Base-by-base conservation (phyloP, 116 monocot genomes). In the Zostera marina region DNA sequence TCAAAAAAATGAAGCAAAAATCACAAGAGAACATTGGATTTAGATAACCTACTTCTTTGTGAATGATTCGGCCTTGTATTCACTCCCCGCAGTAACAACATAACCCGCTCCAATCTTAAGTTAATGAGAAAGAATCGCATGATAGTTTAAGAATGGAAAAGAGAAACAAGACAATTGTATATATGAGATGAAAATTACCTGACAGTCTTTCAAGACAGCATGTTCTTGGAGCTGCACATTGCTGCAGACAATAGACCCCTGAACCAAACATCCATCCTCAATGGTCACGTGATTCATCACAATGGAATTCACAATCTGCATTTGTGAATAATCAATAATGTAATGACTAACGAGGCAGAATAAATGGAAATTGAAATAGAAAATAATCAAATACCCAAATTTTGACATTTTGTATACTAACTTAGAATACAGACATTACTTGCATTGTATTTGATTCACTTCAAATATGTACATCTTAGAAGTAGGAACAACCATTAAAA, bases 251-350 rank as follows among this genome's bases (percentile, higher is more conserved):
- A 96, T 64, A 49, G 96, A 85, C 65, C 89, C 85, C 70, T 96
- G 96, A 67, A 96, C 76, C 42, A 77, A 74, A 54, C 96, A 89
- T 16, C 89, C 89, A 68, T 96, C 96, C 74, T 96, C 85, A 53
- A 96, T 77, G 23, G 74, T 89, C 14, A 89, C 96, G 71, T 96
- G 96, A 67, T 96, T 85, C 96, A 96, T 85, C 72, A 96, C 85
- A 64, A 96, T 77, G 21, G 96, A 89, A 60, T 96, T 96, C 23
- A 85, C 74, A 64, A 96, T 89, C 96, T 96, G 70, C 47, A 54
- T 41, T 54, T 54, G 10, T 19, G 49, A 25, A 39, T 4, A 10
- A 42, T 22, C 7, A 11, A 12, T 23, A 14, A 16, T 8, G 17
- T 17, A 11, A n/a, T 11, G 25, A 16, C 9, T 17, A 11, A n/a